These are phyloP conservation scores for Knufia petricola DNA, from an alignment of 2,329 filamentous ascomycete genomes.

Conservation along the genomic window DNA sequence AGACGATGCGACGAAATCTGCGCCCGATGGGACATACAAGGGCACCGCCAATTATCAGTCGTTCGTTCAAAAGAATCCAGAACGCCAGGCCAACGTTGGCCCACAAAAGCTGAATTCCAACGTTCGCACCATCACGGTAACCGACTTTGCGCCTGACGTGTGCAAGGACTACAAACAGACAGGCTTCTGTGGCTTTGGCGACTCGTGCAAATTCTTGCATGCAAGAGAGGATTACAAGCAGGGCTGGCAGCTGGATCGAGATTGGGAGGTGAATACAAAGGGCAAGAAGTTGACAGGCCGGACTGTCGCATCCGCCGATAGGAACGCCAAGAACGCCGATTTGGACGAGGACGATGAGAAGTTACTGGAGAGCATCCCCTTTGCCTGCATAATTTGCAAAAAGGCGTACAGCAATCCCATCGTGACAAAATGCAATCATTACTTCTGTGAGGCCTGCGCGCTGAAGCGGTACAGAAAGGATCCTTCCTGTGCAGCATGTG, in stretches of 20 bases:
- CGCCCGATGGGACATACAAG: constrained; percentile 62
- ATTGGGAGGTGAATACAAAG: constrained; percentile 81
- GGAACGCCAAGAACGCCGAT: constrained; percentile 27
- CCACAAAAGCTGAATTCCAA: constrained; percentile 77
- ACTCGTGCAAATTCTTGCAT: constrained; percentile 65
- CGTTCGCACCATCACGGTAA: constrained; percentile 79
- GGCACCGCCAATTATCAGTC: constrained; percentile 61
- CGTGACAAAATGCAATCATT: constrained; percentile 84
- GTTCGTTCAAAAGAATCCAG: constrained; percentile 72
- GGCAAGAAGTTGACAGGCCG: constrained; percentile 41
- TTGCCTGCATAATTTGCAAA: constrained; percentile 80
- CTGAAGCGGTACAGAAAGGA: constrained; percentile 77
- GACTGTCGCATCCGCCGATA: constrained; percentile 40
- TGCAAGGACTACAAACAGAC: constrained; percentile 92
- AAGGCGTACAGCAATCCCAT: constrained; percentile 69
- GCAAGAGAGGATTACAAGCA: constrained; percentile 61
- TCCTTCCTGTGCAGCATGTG: constrained; percentile 77
- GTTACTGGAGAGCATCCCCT: constrained; percentile 73
- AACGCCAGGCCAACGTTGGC: constrained; percentile 62
- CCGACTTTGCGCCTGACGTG: constrained; percentile 82
- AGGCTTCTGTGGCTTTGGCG: constrained; percentile 53
- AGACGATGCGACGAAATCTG: constrained; percentile 18
- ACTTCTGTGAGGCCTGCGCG: constrained; percentile 89
- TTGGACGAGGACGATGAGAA: constrained; percentile 20
- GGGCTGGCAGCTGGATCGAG: constrained; percentile 88